Evolutionary conservation across 2,329 filamentous ascomycete genomes (phyloP).

Genomic region (Aulographum hederae): DNA sequence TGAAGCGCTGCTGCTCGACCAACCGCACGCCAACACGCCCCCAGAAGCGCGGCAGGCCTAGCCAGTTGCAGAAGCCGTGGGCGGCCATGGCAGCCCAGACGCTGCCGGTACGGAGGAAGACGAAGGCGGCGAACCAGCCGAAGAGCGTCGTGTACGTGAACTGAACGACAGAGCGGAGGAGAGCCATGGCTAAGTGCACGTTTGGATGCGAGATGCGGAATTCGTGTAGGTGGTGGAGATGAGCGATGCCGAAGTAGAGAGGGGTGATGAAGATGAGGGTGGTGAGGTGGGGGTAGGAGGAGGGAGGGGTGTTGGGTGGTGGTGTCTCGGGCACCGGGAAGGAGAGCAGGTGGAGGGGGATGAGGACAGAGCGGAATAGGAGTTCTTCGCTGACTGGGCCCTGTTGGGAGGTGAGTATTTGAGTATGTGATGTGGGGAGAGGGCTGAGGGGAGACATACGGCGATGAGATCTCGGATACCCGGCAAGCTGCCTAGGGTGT

Average conservation of each 20-base stretch:
- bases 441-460: slow-evolving; percentile 30
- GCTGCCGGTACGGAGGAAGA: slow-evolving; percentile 73
- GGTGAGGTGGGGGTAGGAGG: slow-evolving; percentile 12
- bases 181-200: slow-evolving; percentile 41
- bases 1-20: slow-evolving; percentile 10
- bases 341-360: slow-evolving; percentile 66
- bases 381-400: slow-evolving; percentile 85
- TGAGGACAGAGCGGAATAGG: slow-evolving; percentile 74
- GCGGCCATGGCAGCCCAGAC: slow-evolving; percentile 56
- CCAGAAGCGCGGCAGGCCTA: slow-evolving; percentile 76
- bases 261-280: slow-evolving; percentile 66
- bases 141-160: slow-evolving; percentile 85
- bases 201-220: slow-evolving; percentile 66
- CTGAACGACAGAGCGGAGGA: slow-evolving; percentile 63
- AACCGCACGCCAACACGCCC: slow-evolving; percentile 45
- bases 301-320: neutral
- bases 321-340: slow-evolving; percentile 11
- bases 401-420: slow-evolving; percentile 6
- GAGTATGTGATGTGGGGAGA: neutral
- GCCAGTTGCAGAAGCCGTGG: slow-evolving; percentile 83
- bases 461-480: slow-evolving; percentile 76
- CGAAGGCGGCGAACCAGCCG: slow-evolving; percentile 79
- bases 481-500: slow-evolving; percentile 53
- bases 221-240: slow-evolving; percentile 92
- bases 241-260: slow-evolving; percentile 80